Base-by-base conservation (phyloP, 768 basidiomycete species). In the Serendipita sp. region DNA sequence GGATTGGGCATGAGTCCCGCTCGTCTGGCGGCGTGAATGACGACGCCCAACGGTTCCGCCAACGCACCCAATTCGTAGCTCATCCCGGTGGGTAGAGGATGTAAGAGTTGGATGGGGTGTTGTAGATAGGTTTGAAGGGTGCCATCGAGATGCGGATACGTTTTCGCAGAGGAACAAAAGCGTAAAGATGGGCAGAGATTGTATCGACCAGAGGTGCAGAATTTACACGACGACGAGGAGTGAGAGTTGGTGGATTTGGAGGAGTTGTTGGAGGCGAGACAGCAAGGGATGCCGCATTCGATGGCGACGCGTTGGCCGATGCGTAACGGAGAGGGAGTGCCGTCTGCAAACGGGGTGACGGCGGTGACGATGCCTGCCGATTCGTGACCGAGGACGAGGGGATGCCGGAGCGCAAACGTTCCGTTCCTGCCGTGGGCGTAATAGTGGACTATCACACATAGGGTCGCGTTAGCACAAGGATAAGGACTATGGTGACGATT, bases 341-440 rank as follows among this genome's bases (percentile, higher is more conserved):
- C n/a, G 38, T 20, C 71, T 69, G 78, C 45, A 85, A 84, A 17
- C 13, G 84, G 79, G 11, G 88, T 88, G 63, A 95, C 78, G n/a
- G 90, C 85, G 62, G 86, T 85, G 69, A 97, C 76, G 69, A 89
- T 73, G 34, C 93, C 94, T n/a, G 89, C 82, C 0, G 92, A 80
- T 76, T 97, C 94, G 73, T 97, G 94, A 26, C 94, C 95, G 33
- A 98, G 85, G 50, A 93, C 86, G 64, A 97, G 82, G 3, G 94
- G 93, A 3, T 82, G 78, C 64, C 82, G 86, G 65, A 96, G 78
- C 60, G 83, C 85, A 74, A 94, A 96, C 72, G 91, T 90, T 53
- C 93, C 94, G 72, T 96, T 98, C 44, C 90, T 82, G 22, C 88
- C 92, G 68, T 92, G 85, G 33, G 76, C 72, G 74, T 88, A 96